phyloP scores from a whole-genome alignment of 2,329 filamentous ascomycete species.

The Ascochyta lentis region DNA sequence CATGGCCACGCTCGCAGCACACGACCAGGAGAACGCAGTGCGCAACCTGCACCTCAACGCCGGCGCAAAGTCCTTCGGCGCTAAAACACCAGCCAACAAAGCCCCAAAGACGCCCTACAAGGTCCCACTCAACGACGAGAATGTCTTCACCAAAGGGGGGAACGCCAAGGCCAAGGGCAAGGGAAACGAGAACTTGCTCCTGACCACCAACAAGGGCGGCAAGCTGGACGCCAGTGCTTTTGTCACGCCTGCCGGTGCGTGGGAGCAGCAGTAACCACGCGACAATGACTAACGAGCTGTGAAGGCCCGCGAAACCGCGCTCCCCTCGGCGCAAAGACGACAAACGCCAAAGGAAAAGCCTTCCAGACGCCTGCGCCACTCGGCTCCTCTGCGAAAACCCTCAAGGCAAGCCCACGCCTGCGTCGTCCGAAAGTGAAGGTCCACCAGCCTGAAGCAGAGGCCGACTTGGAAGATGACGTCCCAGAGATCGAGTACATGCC shows the following conservation, averaged over 20 bases:
- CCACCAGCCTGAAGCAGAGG: slow-evolving; percentile 62
- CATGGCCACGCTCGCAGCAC: slow-evolving; percentile 73
- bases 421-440: slow-evolving; percentile 65
- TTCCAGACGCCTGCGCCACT: slow-evolving; percentile 72
- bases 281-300: slow-evolving; percentile 12
- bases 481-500: slow-evolving; percentile 91
- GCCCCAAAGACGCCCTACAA: slow-evolving; percentile 84
- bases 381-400: slow-evolving; percentile 64
- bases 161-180: slow-evolving; percentile 68
- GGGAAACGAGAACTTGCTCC: slow-evolving; percentile 63
- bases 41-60: slow-evolving; percentile 78
- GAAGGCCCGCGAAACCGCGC: slow-evolving; percentile 73
- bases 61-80: slow-evolving; percentile 63
- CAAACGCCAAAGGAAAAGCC: slow-evolving; percentile 82
- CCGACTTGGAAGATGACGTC: slow-evolving; percentile 63
- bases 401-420: slow-evolving; percentile 68
- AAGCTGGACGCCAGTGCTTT: slow-evolving; percentile 68
- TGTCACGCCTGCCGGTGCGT: slow-evolving; percentile 79
- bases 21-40: slow-evolving; percentile 88
- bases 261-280: background rate
- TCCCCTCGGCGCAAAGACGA: slow-evolving; percentile 91
- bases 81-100: slow-evolving; percentile 80
- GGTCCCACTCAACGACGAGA: slow-evolving; percentile 82
- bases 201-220: slow-evolving; percentile 59
- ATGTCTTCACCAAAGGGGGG: slow-evolving; percentile 68